A percentile compares a stretch with the other conserved stretches of the same genome.
phyloP scores from a whole-genome alignment of 768 basidiomycete genomes.

The Podaxis sp. region DNA sequence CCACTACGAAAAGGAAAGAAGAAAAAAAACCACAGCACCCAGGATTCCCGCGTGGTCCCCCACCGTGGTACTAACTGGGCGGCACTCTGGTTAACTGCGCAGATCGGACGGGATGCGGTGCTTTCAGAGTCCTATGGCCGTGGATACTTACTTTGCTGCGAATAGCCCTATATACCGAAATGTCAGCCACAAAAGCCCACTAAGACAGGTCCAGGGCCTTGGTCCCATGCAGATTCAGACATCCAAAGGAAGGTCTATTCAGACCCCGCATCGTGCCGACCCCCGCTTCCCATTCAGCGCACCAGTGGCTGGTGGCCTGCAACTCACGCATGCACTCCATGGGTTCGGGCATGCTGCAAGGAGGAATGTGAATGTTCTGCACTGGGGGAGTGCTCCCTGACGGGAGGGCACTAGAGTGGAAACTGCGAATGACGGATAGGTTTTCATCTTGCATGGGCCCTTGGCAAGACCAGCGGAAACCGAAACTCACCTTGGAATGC shows the following conservation, averaged over 20 bases:
- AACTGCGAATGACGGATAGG: constrained; percentile 80
- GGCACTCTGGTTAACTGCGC: constrained; percentile 63
- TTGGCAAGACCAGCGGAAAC: neutral
- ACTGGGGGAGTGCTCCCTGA: constrained; percentile 69
- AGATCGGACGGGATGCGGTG: constrained; percentile 62
- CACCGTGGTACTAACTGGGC: constrained; percentile 66
- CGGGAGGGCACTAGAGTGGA: constrained; percentile 72
- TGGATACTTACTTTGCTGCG: constrained; percentile 28
- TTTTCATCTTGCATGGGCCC: constrained; percentile 46
- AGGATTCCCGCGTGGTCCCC: constrained; percentile 65
- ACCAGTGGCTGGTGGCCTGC: constrained; percentile 55
- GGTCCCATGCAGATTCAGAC: constrained; percentile 53
- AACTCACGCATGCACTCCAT: constrained; percentile 51
- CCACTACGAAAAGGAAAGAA: no score
- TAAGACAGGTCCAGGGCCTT: no score
- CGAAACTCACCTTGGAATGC: no score
- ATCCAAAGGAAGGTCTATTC: constrained; percentile 84
- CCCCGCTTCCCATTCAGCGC: constrained; percentile 75
- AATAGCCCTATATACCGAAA: constrained; percentile 17
- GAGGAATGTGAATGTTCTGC: constrained; percentile 71
- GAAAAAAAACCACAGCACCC: constrained; percentile 39
- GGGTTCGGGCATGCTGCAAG: constrained; percentile 64
- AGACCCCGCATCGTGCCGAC: constrained; percentile 67
- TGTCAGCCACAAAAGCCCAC: constrained; percentile 15
- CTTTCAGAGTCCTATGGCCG: constrained; percentile 52